Evolutionary conservation across 148 eudicot species (phyloP).

Genomic region (Vaccinium vitisidaea): DNA sequence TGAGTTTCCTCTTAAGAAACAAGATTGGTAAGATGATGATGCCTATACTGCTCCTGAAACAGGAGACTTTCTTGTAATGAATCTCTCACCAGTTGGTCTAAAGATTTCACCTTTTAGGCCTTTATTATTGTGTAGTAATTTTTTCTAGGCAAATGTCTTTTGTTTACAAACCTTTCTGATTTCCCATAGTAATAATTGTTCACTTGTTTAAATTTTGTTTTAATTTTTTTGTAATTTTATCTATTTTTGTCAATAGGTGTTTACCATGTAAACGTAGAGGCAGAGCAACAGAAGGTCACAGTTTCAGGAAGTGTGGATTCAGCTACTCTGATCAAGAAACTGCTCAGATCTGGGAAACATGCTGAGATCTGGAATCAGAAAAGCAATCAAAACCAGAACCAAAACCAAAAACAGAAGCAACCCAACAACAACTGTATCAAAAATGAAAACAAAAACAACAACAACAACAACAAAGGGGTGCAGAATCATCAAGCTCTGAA

Average conservation of each 20-base stretch:
- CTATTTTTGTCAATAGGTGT: conserved; percentile 41
- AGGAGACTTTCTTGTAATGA: not conserved
- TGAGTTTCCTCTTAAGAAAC: not conserved
- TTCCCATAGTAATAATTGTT: not conserved
- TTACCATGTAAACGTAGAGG: conserved; percentile 57
- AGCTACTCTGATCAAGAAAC: conserved; percentile 56
- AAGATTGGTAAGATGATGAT: not conserved
- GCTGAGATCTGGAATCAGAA: conserved; percentile 71
- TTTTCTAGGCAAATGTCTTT: not conserved
- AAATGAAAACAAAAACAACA: conserved; percentile 20
- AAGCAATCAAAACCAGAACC: conserved; percentile 40
- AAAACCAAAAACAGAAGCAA: conserved; percentile 44
- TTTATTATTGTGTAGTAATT: not conserved
- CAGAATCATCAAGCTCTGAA: conserved; percentile 35
- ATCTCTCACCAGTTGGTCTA: not conserved
- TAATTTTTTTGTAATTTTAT: too few species aligned
- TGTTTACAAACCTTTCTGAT: too few species aligned
- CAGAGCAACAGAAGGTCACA: conserved; percentile 65
- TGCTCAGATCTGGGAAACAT: conserved; percentile 54
- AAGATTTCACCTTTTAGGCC: not conserved
- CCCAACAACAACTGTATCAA: conserved; percentile 23
- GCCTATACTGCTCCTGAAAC: not conserved
- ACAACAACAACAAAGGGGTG: conserved; percentile 22
- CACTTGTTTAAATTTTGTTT: too few species aligned
- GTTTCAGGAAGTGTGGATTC: conserved; percentile 68